Evolutionary conservation across 306 rosid species (phyloP).

Genomic region (Albizia julibrissin): DNA sequence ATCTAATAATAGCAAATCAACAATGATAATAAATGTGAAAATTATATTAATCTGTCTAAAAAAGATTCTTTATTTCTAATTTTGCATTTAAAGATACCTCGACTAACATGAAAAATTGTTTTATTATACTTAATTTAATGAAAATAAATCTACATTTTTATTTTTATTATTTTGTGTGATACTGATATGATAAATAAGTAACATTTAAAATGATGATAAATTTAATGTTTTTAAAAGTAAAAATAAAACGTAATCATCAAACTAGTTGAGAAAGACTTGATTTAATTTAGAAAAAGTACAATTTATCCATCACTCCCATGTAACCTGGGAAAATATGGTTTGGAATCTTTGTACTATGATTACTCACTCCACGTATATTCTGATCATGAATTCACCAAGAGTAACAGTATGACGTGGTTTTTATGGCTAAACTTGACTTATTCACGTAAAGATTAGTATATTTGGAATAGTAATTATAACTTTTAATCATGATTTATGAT

Average conservation of each 20-base stretch:
- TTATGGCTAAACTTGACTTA: not conserved
- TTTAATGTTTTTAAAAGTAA: too few relatives aligned
- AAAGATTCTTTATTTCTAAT: not conserved
- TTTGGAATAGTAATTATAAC: too few relatives aligned
- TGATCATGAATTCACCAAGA: not conserved
- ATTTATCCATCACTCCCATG: too few relatives aligned
- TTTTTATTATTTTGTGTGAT: not conserved
- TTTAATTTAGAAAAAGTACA: not conserved
- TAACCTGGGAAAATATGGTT: too few relatives aligned
- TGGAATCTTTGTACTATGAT: not conserved
- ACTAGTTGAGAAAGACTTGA: not conserved
- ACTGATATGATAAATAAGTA: not conserved
- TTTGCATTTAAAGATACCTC: not conserved
- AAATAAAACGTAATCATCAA: too few relatives aligned
- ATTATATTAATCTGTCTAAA: not conserved
- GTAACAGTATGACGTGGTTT: not conserved
- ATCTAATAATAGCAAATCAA: too few relatives aligned
- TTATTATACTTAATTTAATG: not conserved
- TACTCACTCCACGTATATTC: not conserved
- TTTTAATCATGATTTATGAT: too few relatives aligned
- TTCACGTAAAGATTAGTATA: not conserved
- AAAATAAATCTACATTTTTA: not conserved
- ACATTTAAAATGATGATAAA: not conserved
- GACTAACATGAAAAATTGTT: not conserved
- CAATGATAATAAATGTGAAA: not conserved